Conservation (phyloP, 1,284 basidiomycete genomes). For the Ceratobasidium sp. region DNA sequence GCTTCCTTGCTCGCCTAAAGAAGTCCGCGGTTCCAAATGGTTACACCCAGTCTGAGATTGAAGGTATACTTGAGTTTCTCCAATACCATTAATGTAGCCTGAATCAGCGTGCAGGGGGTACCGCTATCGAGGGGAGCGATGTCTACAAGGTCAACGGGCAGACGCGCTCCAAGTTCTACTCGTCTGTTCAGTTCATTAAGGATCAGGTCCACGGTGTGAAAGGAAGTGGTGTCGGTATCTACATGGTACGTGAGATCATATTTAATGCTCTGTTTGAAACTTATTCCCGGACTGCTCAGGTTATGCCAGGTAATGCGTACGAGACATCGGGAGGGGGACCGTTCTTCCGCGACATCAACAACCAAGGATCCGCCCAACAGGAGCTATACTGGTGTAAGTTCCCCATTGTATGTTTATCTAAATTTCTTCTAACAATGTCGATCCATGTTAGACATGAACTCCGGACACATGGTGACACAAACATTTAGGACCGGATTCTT, state of each 20-base stretch:
- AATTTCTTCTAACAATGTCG: background rate
- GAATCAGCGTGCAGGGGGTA: no score
- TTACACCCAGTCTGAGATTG: conserved; percentile 56
- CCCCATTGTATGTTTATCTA: no score
- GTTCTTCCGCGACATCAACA: conserved; percentile 49
- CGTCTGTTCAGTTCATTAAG: conserved; percentile 33
- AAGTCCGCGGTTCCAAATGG: conserved; percentile 62
- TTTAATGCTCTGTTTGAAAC: background rate
- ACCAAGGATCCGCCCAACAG: conserved; percentile 46
- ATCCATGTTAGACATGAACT: conserved; percentile 47
- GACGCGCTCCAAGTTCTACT: conserved; percentile 62
- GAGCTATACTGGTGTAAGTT: conserved; percentile 49
- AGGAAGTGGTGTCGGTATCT: conserved; percentile 41
- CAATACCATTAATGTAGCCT: background rate
- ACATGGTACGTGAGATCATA: conserved; percentile 22
- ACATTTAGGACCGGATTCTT: conserved; percentile 45
- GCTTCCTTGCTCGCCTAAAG: conserved; percentile 65
- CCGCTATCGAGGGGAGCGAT: conserved; percentile 64
- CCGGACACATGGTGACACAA: conserved; percentile 47
- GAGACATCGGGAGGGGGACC: conserved; percentile 62
- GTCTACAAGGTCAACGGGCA: conserved; percentile 63
- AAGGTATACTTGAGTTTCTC: conserved; percentile 51
- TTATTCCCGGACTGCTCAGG: conserved; percentile 45
- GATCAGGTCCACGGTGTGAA: conserved; percentile 41
- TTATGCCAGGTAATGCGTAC: conserved; percentile 61